Conservation (phyloP, 805 yeast species). For the Wickerhamiella kurtzmanii region DNA sequence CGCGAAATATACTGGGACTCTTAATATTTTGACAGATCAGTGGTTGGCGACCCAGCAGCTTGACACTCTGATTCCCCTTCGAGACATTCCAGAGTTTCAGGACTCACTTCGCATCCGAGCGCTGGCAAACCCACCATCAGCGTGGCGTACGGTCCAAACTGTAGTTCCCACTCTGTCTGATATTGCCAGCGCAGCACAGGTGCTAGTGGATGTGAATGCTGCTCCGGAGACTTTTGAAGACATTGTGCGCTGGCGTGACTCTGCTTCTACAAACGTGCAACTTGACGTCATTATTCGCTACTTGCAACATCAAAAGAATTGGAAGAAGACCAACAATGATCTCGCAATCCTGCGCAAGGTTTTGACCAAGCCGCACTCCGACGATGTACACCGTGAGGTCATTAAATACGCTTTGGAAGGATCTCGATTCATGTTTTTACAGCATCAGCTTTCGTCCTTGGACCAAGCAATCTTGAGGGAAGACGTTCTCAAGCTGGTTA, state of each 20-base stretch:
- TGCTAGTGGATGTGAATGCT: neutral
- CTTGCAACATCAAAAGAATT: conserved; percentile 1
- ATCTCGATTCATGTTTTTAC: conserved; percentile 11
- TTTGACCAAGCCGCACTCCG: conserved; percentile 6
- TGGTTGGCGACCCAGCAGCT: conserved; percentile 10
- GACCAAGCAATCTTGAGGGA: neutral
- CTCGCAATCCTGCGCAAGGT: conserved; percentile 7
- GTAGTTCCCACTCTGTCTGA: neutral
- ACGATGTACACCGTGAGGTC: conserved; percentile 3
- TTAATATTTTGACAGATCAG: conserved; percentile 15
- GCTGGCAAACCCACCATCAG: conserved; percentile 5
- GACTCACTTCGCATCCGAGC: conserved; percentile 16
- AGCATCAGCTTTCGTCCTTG: neutral
- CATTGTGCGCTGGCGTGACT: conserved; percentile 14
- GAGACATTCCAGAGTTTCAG: conserved; percentile 8
- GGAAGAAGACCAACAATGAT: conserved; percentile 4
- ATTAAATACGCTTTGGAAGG: conserved; percentile 5
- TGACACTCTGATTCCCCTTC: conserved; percentile 10
- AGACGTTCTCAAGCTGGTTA: conserved; percentile 5
- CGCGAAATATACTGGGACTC: conserved; percentile 13
- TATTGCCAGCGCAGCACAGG: conserved; percentile 4
- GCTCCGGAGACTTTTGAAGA: conserved; percentile 7
- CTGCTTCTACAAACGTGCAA: conserved; percentile 5
- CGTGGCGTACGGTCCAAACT: conserved; percentile 3
- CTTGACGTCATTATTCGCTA: conserved; percentile 9